Conservation (phyloP, 1,284 basidiomycete species). For the Heterobasidion occidentale region DNA sequence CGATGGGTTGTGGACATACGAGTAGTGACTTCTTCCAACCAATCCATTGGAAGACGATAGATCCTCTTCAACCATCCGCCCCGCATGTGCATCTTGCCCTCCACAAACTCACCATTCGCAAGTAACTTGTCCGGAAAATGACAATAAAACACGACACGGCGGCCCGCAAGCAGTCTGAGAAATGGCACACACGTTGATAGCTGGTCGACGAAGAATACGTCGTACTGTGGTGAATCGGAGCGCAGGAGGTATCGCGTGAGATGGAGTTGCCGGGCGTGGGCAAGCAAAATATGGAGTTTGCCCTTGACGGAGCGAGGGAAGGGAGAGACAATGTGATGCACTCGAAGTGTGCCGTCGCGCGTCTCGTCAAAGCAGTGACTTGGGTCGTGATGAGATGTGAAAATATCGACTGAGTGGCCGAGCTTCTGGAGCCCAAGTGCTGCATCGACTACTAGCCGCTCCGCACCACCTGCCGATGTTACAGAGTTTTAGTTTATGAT, state of each 20-base stretch:
- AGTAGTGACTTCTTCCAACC: constrained; percentile 86
- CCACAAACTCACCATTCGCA: constrained; percentile 70
- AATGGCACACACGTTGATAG: constrained; percentile 88
- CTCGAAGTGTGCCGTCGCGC: constrained; percentile 74
- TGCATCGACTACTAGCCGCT: constrained; percentile 93
- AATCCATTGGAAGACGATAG: constrained; percentile 88
- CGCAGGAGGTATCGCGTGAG: constrained; percentile 60
- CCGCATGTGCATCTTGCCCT: constrained; percentile 33
- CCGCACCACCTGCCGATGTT: constrained; percentile 73
- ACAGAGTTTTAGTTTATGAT: constrained; percentile 8
- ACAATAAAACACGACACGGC: constrained; percentile 91
- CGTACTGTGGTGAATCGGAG: constrained; percentile 37
- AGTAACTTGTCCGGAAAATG: constrained; percentile 96
- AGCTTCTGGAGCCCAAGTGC: constrained; percentile 80
- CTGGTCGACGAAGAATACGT: constrained; percentile 94
- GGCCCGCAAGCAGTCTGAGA: constrained; percentile 59
- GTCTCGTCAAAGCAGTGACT: constrained; percentile 88
- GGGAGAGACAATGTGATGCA: constrained; percentile 72
- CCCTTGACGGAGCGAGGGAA: constrained; percentile 75
- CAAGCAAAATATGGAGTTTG: constrained; percentile 83
- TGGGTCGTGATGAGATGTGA: constrained; percentile 90
- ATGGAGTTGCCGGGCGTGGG: constrained; percentile 84
- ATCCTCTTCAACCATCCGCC: constrained; percentile 54
- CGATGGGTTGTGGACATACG: constrained; percentile 38
- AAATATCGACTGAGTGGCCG: constrained; percentile 88